Base-by-base conservation (phyloP, 352 stramenopile species). In the Phytophthora pluvialis region DNA sequence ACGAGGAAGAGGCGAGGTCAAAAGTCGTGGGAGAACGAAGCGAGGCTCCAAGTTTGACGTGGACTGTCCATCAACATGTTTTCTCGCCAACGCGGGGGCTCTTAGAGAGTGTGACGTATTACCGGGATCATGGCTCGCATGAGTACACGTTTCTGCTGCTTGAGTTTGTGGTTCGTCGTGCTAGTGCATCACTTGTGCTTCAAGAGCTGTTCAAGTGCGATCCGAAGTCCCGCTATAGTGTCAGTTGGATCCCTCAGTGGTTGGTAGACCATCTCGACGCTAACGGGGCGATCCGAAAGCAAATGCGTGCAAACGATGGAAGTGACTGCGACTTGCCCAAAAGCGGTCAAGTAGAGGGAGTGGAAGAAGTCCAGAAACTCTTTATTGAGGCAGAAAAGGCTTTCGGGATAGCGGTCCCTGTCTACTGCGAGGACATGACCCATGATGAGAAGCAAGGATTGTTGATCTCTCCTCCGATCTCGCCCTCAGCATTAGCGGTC, bases 61-160 rank as follows among this genome's bases (percentile, higher is more conserved):
- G 64, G n/a, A 69, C 45, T 12, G 33, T 81, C 25, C 75, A 88
- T 46, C 59, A 63, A n/a, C 76, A 84, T 18, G 38, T 93, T 7
- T 81, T 90, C 31, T 93, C 81, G 0, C 73, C 82, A 3, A 72
- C 73, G 1, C 71, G 73, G 15, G 82, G 82, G 0, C 25, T 90
- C 15, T 64, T 93, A 0, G 82, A 93, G 54, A 84, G 73, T 3
- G 82, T 82, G 5, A 60, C 61, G 2, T 93, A 90, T 62, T 91
- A 90, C 45, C 75, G 80, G 47, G 79, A 87, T 51, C 79, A 88
- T 3, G 74, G 57, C 3, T 62, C 77, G 3, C 75, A 76, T 36
- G 60, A 80, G 33, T 87, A 86, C 54, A 78, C 78, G 5, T 80
- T 86, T 46, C 55, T 84, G 29, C 55, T 93, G 7, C 64, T 93